phyloP scores from a whole-genome alignment of 257 asterid species.

The Ajuga chamaepitys region DNA sequence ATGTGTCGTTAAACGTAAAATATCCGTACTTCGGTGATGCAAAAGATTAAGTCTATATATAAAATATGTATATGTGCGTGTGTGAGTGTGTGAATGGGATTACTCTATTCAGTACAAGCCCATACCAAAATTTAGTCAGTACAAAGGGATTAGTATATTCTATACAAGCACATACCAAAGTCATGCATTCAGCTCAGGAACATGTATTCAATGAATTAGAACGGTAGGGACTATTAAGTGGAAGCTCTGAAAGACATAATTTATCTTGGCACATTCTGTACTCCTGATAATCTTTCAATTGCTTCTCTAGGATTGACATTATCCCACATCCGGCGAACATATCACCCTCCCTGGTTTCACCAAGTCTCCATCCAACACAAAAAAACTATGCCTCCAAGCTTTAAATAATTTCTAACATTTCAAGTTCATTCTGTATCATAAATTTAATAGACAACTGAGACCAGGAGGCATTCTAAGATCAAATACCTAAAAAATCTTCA shows the following conservation, averaged over 20 bases:
- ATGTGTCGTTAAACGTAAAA: background rate
- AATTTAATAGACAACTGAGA: background rate
- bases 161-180: background rate
- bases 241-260: background rate
- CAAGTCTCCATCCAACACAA: background rate
- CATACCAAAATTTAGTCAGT: background rate
- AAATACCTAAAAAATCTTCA: background rate
- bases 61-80: no score
- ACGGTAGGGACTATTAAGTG: background rate
- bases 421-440: background rate
- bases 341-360: background rate
- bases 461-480: background rate
- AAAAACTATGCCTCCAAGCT: background rate
- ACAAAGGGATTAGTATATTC: background rate
- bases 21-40: background rate
- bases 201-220: background rate
- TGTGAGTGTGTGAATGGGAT: no score
- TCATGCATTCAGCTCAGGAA: background rate
- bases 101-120: no score
- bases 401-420: background rate
- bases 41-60: no score
- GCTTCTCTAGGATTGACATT: background rate
- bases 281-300: background rate
- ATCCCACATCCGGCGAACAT: background rate
- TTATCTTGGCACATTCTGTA: background rate